A percentile compares a stretch with the other conserved stretches of the same genome.
Evolutionary conservation across 768 basidiomycete species (phyloP).

Genomic region (Clathrus columnatus): DNA sequence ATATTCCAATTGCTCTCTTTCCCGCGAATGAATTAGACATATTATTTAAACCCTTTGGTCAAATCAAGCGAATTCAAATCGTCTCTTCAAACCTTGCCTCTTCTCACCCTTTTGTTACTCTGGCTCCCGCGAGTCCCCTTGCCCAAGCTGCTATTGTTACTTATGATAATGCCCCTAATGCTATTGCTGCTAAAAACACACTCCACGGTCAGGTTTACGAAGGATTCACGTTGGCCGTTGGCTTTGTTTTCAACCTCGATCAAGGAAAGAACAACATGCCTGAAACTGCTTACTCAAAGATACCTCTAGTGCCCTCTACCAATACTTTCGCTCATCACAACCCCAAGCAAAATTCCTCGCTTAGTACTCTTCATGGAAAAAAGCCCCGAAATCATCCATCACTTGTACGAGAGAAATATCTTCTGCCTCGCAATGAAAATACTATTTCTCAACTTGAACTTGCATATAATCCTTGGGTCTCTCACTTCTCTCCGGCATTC

Average conservation of each 20-base stretch:
- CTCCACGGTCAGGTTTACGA: conserved; percentile 59
- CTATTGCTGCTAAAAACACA: conserved; percentile 51
- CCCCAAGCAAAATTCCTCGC: background rate
- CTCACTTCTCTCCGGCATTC: background rate
- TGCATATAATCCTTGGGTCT: background rate
- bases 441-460: background rate
- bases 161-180: conserved; percentile 52
- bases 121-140: conserved; percentile 22
- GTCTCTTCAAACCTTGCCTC: background rate
- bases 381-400: background rate
- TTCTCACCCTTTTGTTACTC: conserved; percentile 21
- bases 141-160: conserved; percentile 42
- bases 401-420: background rate
- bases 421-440: background rate
- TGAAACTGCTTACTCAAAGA: background rate
- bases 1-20: conserved; percentile 59
- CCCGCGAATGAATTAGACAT: conserved; percentile 59
- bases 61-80: conserved; percentile 52
- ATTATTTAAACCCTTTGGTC: conserved; percentile 65
- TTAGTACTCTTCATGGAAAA: background rate
- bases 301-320: background rate
- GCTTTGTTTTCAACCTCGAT: conserved; percentile 24
- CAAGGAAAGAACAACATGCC: background rate
- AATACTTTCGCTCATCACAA: background rate
- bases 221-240: conserved; percentile 32